Evolutionary conservation across 2,329 filamentous ascomycete species (phyloP).

Genomic region (Cladophialophora carrionii): DNA sequence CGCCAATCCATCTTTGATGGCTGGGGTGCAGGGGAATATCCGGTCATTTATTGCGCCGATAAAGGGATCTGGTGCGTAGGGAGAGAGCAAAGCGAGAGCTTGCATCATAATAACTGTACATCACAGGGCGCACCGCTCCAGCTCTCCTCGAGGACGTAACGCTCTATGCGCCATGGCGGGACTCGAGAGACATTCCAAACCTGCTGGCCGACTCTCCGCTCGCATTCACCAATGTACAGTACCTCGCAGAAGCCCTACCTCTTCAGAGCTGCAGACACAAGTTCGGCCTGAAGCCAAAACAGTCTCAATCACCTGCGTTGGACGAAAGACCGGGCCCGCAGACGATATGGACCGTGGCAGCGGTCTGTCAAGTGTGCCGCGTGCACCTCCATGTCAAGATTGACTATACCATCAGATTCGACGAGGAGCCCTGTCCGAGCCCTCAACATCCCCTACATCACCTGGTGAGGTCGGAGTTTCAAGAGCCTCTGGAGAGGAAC

Average conservation of each 20-base stretch:
- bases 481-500: constrained; percentile 33
- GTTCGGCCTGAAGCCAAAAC: constrained; percentile 60
- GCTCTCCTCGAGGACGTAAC: constrained; percentile 57
- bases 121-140: constrained; percentile 45
- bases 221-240: constrained; percentile 48
- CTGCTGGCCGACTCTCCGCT: constrained; percentile 63
- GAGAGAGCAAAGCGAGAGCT: neutral
- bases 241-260: constrained; percentile 39
- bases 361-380: constrained; percentile 65
- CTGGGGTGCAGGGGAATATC: constrained; percentile 37
- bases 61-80: constrained; percentile 36
- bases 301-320: constrained; percentile 55
- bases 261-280: constrained; percentile 59
- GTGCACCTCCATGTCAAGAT: constrained; percentile 64
- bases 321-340: constrained; percentile 47
- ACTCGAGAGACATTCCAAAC: constrained; percentile 51
- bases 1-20: constrained; percentile 33
- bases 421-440: constrained; percentile 52
- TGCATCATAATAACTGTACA: constrained; percentile 17
- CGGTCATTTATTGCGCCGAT: constrained; percentile 37
- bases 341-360: constrained; percentile 60
- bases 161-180: constrained; percentile 56
- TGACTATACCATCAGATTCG: constrained; percentile 52
- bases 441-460: constrained; percentile 64
- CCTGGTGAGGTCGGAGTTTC: constrained; percentile 50